These are phyloP conservation scores for Neofusicoccum sp. DNA, from an alignment of 2,329 filamentous ascomycete species.

Conservation along the genomic window DNA sequence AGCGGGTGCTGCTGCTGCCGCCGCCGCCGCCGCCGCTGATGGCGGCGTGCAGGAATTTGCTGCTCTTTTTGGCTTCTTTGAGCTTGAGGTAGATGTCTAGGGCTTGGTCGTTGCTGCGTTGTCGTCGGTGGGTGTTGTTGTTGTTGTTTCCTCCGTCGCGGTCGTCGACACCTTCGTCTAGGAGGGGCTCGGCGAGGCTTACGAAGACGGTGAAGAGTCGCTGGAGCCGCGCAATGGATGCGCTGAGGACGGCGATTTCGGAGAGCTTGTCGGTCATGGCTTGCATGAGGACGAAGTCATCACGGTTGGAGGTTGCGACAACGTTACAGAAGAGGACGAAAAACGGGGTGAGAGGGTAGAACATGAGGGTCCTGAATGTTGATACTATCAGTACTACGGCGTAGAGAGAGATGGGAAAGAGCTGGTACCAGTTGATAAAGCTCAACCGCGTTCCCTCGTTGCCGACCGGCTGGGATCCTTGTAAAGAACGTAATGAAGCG, in stretches of 20 bases:
- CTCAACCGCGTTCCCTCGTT: slow-evolving; percentile 1
- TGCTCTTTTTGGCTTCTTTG: neutral
- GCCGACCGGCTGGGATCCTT: slow-evolving; percentile 23
- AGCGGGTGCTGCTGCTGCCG: too few species aligned
- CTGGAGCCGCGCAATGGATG: slow-evolving; percentile 34
- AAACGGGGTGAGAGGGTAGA: slow-evolving; percentile 38
- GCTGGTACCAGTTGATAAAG: neutral
- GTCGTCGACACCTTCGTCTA: slow-evolving; percentile 20
- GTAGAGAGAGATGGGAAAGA: too few species aligned
- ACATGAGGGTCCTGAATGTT: slow-evolving; percentile 35
- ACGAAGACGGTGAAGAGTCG: slow-evolving; percentile 34
- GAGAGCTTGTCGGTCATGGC: slow-evolving; percentile 34
- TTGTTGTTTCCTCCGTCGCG: neutral
- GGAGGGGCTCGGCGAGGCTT: slow-evolving; percentile 34
- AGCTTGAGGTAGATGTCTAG: slow-evolving; percentile 8
- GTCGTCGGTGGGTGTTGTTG: neutral
- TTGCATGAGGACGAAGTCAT: slow-evolving; percentile 35
- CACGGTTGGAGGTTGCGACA: slow-evolving; percentile 34
- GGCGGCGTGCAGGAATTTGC: neutral
- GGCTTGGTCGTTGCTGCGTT: neutral
- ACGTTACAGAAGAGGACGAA: slow-evolving; percentile 42
- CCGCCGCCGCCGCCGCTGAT: neutral
- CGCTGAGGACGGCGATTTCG: slow-evolving; percentile 33
- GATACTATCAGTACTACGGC: too few species aligned
- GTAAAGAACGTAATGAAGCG: slow-evolving; percentile 31